A percentile compares a stretch with the other conserved stretches of the same genome.
Evolutionary conservation across 164 flowering plant genomes (phyloP).

Genomic region (Santalum album): DNA sequence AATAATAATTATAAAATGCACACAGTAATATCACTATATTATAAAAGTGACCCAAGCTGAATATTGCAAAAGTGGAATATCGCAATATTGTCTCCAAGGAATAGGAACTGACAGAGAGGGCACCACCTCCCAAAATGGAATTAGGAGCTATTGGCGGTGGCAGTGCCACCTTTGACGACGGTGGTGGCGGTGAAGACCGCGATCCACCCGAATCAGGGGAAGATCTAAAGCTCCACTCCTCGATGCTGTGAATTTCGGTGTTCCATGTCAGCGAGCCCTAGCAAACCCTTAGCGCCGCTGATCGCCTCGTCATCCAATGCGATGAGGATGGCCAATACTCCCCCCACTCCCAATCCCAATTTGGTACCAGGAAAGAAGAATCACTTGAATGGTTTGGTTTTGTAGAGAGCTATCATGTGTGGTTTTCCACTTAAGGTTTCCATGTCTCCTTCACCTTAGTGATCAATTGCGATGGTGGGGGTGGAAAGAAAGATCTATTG

Average conservation of each 20-base stretch:
- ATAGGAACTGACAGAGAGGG: slow-evolving; percentile 16
- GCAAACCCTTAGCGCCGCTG: slow-evolving; percentile 60
- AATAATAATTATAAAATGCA: too few relatives aligned
- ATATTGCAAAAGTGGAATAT: too few relatives aligned
- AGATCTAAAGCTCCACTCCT: slow-evolving; percentile 92
- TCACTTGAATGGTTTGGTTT: too few relatives aligned
- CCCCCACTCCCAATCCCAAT: slow-evolving; percentile 80
- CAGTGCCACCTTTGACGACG: slow-evolving; percentile 19
- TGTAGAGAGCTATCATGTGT: too few relatives aligned
- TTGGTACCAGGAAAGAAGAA: too few relatives aligned
- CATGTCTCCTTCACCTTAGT: too few relatives aligned
- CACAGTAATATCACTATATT: too few relatives aligned
- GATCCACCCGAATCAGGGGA: slow-evolving; percentile 25
- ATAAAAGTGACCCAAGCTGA: too few relatives aligned
- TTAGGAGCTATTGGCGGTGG: slow-evolving; percentile 29
- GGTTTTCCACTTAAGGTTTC: too few relatives aligned
- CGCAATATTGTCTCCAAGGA: slow-evolving; percentile 10
- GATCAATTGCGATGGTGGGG: too few relatives aligned
- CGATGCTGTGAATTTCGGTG: slow-evolving; percentile 72
- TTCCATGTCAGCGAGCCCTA: slow-evolving; percentile 66
- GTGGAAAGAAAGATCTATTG: too few relatives aligned
- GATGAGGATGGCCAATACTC: slow-evolving; percentile 64
- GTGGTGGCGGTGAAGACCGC: slow-evolving; percentile 29
- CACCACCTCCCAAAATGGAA: not conserved
- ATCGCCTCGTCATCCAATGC: slow-evolving; percentile 45